Evolutionary conservation across 768 basidiomycete species (phyloP).

Genomic region (Austroboletus festivus): DNA sequence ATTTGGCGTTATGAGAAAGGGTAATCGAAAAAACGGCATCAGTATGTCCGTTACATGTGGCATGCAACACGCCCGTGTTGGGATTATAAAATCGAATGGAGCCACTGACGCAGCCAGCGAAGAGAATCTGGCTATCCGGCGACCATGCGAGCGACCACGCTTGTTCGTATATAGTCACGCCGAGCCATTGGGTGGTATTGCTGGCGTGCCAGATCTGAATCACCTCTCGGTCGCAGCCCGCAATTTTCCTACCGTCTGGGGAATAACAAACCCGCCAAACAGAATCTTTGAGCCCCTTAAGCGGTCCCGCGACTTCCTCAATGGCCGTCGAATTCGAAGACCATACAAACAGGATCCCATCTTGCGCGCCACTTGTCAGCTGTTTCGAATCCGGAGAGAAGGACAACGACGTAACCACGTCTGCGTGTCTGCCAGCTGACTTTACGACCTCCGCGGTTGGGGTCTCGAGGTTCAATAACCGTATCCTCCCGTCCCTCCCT

Average conservation of each 20-base stretch:
- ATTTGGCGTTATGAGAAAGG: slow-evolving; percentile 16
- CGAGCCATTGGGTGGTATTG: slow-evolving; percentile 1
- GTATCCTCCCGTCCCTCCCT: slow-evolving; percentile 15
- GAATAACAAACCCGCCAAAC: slow-evolving; percentile 22
- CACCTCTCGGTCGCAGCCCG: slow-evolving; percentile 18
- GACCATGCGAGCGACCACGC: slow-evolving; percentile 26
- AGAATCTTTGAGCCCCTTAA: slow-evolving; percentile 6
- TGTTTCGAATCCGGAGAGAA: slow-evolving; percentile 18
- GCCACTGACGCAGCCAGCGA: slow-evolving; percentile 19
- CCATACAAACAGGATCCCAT: slow-evolving; percentile 20
- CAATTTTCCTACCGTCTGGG: slow-evolving; percentile 16
- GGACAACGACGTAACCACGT: slow-evolving; percentile 10
- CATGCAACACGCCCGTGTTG: background rate
- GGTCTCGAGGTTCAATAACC: slow-evolving; percentile 4
- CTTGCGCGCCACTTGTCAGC: slow-evolving; percentile 15
- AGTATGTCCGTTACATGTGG: slow-evolving; percentile 11
- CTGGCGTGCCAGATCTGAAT: slow-evolving; percentile 20
- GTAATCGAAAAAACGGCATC: slow-evolving; percentile 20
- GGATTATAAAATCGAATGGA: slow-evolving; percentile 12
- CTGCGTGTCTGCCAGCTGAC: slow-evolving; percentile 4
- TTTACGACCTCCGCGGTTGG: background rate
- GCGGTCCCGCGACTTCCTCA: slow-evolving; percentile 3
- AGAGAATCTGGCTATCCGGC: slow-evolving; percentile 7
- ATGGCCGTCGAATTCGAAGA: slow-evolving; percentile 18
- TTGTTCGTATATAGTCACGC: background rate